These are phyloP conservation scores for Zostera marina DNA, from an alignment of 116 monocot species.

Conservation along the genomic window DNA sequence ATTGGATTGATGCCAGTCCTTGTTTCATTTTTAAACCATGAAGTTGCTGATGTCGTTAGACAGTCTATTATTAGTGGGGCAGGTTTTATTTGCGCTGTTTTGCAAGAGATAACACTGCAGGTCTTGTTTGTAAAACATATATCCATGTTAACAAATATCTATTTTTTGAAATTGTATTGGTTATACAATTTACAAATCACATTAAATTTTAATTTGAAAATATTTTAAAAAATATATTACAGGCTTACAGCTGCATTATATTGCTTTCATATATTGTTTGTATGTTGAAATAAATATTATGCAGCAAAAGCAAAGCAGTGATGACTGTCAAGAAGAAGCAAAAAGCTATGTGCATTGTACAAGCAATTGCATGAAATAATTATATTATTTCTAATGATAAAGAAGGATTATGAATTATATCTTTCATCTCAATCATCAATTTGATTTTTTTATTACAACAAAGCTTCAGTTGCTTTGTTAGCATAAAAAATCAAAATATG, in stretches of 20 bases:
- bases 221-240: neutral
- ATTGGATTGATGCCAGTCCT: constrained; percentile 52
- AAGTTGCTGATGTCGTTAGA: constrained; percentile 54
- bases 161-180: constrained; percentile 3
- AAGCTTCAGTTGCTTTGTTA: no score
- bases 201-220: constrained; percentile 1
- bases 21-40: constrained; percentile 63
- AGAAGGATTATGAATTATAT: no score
- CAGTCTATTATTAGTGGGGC: constrained; percentile 77
- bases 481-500: no score
- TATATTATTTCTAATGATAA: neutral
- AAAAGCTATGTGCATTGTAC: neutral
- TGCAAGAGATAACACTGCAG: constrained; percentile 91
- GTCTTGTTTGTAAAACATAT: constrained; percentile 25
- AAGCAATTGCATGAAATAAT: neutral
- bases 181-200: neutral
- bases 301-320: constrained; percentile 2
- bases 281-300: neutral
- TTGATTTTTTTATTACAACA: no score
- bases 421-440: no score
- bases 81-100: constrained; percentile 76
- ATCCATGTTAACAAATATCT: constrained; percentile 1
- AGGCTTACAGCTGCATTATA: neutral
- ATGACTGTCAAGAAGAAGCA: neutral
- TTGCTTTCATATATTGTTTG: neutral